Evolutionary conservation across 2,329 filamentous ascomycete genomes (phyloP).

Genomic region (Sporothrix brasiliensis): DNA sequence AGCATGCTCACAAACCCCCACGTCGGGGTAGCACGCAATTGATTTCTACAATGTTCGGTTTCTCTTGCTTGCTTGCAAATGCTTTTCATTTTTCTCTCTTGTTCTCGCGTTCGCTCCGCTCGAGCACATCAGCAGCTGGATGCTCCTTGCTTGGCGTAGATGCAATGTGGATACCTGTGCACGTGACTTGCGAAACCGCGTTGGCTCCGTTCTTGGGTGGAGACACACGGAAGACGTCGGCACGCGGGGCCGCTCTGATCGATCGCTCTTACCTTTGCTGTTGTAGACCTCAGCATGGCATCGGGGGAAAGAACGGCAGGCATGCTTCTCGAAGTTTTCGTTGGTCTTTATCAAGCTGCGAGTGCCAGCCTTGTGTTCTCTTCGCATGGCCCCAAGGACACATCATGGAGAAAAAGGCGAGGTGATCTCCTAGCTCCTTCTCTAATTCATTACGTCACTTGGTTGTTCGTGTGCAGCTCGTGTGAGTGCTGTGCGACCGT

Average conservation of each 20-base stretch:
- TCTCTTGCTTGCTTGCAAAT: too few species aligned
- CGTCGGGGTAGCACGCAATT: constrained; percentile 16
- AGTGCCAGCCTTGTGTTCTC: too few species aligned
- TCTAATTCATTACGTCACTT: neutral
- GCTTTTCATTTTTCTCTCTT: neutral
- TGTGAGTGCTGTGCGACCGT: constrained; percentile 1
- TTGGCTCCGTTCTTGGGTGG: constrained; percentile 8
- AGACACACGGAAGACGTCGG: constrained; percentile 18
- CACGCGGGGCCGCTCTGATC: constrained; percentile 23
- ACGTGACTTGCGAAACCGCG: constrained; percentile 8
- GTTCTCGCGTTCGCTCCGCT: neutral
- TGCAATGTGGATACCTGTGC: constrained; percentile 15
- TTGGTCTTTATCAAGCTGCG: too few species aligned
- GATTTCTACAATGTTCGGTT: neutral
- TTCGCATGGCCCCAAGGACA: neutral
- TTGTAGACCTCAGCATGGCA: constrained; percentile 1
- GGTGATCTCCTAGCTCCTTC: neutral
- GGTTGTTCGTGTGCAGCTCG: neutral
- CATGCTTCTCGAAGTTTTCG: neutral
- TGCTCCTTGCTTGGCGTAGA: constrained; percentile 1
- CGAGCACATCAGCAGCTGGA: too few species aligned
- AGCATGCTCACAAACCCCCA: neutral
- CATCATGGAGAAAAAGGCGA: neutral
- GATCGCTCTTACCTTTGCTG: constrained; percentile 7
- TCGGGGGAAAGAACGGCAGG: constrained; percentile 6